phyloP scores from a whole-genome alignment of 2,329 filamentous ascomycete genomes.

The Exophiala sp. region DNA sequence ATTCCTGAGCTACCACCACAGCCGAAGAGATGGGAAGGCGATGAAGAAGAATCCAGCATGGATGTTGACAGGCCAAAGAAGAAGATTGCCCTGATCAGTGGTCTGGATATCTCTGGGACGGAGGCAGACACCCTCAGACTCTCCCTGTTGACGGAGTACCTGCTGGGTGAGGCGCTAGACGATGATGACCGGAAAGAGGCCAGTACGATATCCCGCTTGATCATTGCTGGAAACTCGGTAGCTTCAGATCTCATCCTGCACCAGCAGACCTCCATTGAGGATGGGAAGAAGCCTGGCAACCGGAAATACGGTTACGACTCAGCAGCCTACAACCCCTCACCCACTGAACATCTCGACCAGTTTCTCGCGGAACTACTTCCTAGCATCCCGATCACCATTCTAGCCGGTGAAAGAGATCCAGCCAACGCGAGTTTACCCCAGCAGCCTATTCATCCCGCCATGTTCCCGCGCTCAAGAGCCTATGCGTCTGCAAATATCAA shows the following conservation, averaged over 20 bases:
- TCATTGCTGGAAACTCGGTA: constrained; percentile 82
- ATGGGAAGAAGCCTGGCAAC: constrained; percentile 44
- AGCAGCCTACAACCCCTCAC: constrained; percentile 76
- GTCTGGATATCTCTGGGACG: constrained; percentile 72
- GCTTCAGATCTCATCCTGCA: constrained; percentile 22
- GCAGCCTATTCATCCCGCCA: constrained; percentile 84
- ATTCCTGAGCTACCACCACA: constrained; percentile 82
- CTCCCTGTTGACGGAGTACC: constrained; percentile 74
- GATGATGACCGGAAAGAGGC: constrained; percentile 54
- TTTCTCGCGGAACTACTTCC: constrained; percentile 78
- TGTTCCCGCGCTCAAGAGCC: constrained; percentile 70
- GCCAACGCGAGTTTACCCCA: constrained; percentile 87
- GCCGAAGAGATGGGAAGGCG: constrained; percentile 68
- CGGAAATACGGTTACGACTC: constrained; percentile 96
- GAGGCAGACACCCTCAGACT: constrained; percentile 69
- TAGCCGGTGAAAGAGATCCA: constrained; percentile 78
- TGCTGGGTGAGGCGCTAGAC: constrained; percentile 73
- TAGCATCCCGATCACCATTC: constrained; percentile 77
- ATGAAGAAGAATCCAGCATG: constrained; percentile 43
- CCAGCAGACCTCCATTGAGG: constrained; percentile 32
- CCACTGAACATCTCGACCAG: constrained; percentile 74
- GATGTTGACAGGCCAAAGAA: constrained; percentile 34
- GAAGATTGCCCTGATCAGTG: constrained; percentile 85
- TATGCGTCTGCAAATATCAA: constrained; percentile 52
- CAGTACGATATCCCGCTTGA: constrained; percentile 69